Evolutionary conservation across 305 asterid genomes (phyloP).

Genomic region (Fraxinus greggii): DNA sequence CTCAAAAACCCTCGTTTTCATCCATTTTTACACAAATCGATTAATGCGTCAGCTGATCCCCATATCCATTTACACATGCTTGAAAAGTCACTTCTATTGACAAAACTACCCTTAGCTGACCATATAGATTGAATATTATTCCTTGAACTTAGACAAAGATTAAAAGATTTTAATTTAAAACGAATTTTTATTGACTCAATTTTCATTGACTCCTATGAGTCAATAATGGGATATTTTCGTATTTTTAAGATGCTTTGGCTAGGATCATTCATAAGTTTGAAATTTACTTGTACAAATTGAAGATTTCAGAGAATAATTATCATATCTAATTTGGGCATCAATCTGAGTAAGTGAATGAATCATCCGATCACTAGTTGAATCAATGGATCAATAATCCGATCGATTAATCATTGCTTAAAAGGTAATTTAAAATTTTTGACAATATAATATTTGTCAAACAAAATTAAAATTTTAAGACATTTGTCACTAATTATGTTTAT

Average conservation of each 20-base stretch:
- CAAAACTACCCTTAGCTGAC: background rate
- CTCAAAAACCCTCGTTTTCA: conserved; percentile 5
- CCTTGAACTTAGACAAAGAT: background rate
- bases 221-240: background rate
- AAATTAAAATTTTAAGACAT: background rate
- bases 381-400: too few species aligned
- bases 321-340: background rate
- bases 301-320: background rate
- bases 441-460: background rate
- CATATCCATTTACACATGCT: background rate
- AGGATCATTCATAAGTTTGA: background rate
- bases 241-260: background rate
- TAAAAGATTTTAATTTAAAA: too few species aligned
- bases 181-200: background rate
- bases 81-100: background rate
- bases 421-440: too few species aligned
- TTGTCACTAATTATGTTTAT: background rate
- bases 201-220: background rate
- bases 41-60: background rate
- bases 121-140: background rate
- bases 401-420: too few species aligned
- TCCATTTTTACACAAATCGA: background rate
- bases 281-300: background rate
- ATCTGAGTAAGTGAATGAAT: background rate
- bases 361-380: background rate